Base-by-base conservation (phyloP, 257 asterid species). In the Jacaranda copaia region DNA sequence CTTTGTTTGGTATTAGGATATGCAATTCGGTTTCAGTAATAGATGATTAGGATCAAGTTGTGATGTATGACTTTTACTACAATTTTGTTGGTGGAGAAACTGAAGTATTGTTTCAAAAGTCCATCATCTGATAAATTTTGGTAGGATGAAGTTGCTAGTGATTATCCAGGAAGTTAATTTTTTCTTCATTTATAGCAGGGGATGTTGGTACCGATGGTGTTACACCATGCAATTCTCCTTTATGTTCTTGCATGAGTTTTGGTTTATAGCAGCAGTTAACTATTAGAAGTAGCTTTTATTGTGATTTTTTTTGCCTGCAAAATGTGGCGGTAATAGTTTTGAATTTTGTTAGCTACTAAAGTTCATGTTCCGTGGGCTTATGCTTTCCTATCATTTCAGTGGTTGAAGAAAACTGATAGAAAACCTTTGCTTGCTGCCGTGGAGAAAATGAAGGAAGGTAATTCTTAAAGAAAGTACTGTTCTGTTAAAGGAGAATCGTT, bases 361-460 rank as follows among this genome's bases (percentile, higher is more conserved):
- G 69, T 32, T 39, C 53, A 32, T 53, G 25, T 56, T 68, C 52
- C 10, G 43, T 25, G 63, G 56, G 63, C 78, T 73, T 14, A 53
- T 49, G 68, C 11, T 72, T 45, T 79, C 64, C 51, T 66, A 36
- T 80, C 63, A 8, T 77, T 79, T 49, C 92, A 95, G 99, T 95
- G 99, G 99, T 77, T 95, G 84, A 89, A 76, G 91, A 89, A 87
- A 80, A 91, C 98, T 18, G 84, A 91, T 80, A 72, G 98, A 71
- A 93, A 88, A 72, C 98, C 98, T 76, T 79, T 93, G 88, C 89
- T 93, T 78, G 98, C 98, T 35, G 97, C 97, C 51, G 90, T 91
- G 14, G 98, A 91, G 83, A 93, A 93, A 85, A 93, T 93, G 91
- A 87, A 87, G 81, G 91, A 87, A 85, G 91, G 91, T 83, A 87